Evolutionary conservation across 352 stramenopile species (phyloP), one percentile per base, ranked within the genome.

Genomic region (Phytophthora meadii): DNA sequence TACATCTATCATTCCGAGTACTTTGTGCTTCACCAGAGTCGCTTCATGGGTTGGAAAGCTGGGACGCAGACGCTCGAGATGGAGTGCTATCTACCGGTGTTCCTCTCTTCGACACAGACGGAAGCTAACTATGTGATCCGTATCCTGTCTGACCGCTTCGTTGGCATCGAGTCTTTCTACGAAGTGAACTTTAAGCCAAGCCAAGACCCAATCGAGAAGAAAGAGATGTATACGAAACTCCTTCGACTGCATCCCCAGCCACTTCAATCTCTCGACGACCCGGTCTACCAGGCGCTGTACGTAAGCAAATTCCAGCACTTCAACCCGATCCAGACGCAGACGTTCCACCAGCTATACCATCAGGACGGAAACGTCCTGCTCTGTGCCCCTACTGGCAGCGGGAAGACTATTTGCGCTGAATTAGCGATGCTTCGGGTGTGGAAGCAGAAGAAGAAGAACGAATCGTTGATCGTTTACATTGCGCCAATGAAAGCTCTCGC

Each of bases 281-380:
- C 84, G 5, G 75, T 83, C 12, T 99, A 97, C 72, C 87, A 99
- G 70, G 61, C 85, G 12, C 65, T 99, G 5, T 99, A 98, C 64
- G 58, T 74, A 15, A 97, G 90, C 58, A 74, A 72, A 36, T 98
- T 98, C 74, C 81, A 93, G 40, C 81, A 78, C 30, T 92, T 97
- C 28, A 97, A 97, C 62, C 85, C 87, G 37, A 98, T 99, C 61
- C 98, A 99, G 81, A 99, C 97, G 36, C 98, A 99, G 61, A 67
- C 98, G 5, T 99, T 99, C 74, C 92, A 99, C 61, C 77, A 98
- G 41, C 76, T 99, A 0, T 99, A 99, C 71, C 95, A 99, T 59
- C 97, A 97, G 11, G 89, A 99, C 60, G 87, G 86, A 24, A 98
- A 98, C 39, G 84, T 99, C 2, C 77, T 99, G 24, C 73, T 99